Conservation (phyloP, 305 asterid genomes). For the Fraxinus greggii region DNA sequence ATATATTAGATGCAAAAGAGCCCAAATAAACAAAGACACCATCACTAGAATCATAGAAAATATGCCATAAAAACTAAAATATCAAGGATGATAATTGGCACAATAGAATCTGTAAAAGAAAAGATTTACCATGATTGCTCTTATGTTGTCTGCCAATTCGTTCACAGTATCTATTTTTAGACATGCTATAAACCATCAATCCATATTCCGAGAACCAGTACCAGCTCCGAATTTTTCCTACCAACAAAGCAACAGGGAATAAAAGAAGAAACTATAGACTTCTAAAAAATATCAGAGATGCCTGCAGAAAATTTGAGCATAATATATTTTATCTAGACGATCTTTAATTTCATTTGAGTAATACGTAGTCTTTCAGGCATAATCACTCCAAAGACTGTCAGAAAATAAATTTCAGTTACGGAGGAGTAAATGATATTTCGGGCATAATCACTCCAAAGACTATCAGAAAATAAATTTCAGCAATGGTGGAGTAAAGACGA, state of each 20-base stretch:
- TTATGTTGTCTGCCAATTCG: constrained; percentile 96
- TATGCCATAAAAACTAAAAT: not conserved
- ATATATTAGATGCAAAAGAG: not conserved
- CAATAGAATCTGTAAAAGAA: constrained; percentile 2
- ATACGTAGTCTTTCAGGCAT: not conserved
- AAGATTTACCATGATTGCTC: constrained; percentile 79
- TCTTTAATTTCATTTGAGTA: not conserved
- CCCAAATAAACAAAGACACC: not conserved
- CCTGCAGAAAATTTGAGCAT: constrained; percentile 1
- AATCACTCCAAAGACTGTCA: not conserved
- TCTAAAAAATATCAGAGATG: constrained; percentile 11
- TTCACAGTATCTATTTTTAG: constrained; percentile 85
- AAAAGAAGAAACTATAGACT: constrained; percentile 18
- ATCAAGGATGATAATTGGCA: constrained; percentile 13
- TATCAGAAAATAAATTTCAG: not conserved
- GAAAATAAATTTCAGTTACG: not conserved
- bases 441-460: not conserved
- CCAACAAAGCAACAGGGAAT: constrained; percentile 21
- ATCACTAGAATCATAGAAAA: not conserved
- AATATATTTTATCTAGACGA: not conserved
- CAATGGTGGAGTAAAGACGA: not conserved
- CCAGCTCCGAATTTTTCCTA: constrained; percentile 93
- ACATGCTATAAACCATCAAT: constrained; percentile 90
- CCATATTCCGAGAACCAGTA: constrained; percentile 91
- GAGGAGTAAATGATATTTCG: not conserved